These are phyloP conservation scores for Xylariaceae sp. DNA, from an alignment of 2,329 filamentous ascomycete genomes.

Conservation along the genomic window DNA sequence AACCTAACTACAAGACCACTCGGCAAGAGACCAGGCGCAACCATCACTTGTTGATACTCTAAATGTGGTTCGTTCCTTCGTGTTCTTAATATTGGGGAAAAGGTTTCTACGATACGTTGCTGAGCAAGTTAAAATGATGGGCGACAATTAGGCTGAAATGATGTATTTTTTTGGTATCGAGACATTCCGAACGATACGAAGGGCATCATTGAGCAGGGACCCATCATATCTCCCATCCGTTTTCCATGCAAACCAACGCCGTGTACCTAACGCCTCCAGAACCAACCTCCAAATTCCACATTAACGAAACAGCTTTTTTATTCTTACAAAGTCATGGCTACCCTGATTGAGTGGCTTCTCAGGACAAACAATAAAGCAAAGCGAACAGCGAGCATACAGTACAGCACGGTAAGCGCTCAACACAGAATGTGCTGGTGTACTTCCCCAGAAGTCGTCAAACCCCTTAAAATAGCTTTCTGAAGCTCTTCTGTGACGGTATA, in stretches of 20 bases:
- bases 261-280: slow-evolving; percentile 15
- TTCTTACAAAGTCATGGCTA: slow-evolving; percentile 24
- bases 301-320: slow-evolving; percentile 7
- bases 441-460: background rate
- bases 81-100: too few species aligned
- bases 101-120: too few species aligned
- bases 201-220: background rate
- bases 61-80: too few species aligned
- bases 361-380: background rate
- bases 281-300: background rate
- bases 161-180: too few species aligned
- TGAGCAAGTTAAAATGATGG: too few species aligned
- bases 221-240: background rate
- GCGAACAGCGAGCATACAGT: background rate
- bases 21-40: too few species aligned
- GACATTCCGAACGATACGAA: background rate
- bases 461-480: background rate
- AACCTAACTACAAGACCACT: too few species aligned
- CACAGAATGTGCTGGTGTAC: background rate
- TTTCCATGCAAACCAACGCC: slow-evolving; percentile 1
- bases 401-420: background rate
- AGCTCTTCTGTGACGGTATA: background rate
- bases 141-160: too few species aligned
- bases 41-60: too few species aligned
- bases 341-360: background rate